These are phyloP conservation scores for Nemophila menziesii DNA, from an alignment of 257 asterid genomes.

Conservation along the genomic window DNA sequence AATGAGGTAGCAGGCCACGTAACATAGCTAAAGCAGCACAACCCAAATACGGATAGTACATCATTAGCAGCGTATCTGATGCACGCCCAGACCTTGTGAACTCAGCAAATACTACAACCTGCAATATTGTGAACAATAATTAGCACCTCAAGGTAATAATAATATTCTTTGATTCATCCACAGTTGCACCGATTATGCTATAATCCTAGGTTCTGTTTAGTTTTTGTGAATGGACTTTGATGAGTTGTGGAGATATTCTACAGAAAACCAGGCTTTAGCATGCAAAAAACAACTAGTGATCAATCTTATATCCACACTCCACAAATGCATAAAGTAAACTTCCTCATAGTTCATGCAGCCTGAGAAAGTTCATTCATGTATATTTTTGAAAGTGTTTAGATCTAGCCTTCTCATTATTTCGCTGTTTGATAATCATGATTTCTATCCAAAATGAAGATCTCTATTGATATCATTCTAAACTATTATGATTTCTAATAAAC, in stretches of 20 bases:
- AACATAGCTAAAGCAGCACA: constrained; percentile 45
- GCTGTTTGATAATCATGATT: not conserved
- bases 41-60: constrained; percentile 62
- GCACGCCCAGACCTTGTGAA: constrained; percentile 46
- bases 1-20: constrained; percentile 44
- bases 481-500: not conserved
- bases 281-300: too few species aligned
- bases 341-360: not conserved
- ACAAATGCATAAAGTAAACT: too few species aligned
- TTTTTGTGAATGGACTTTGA: too few species aligned
- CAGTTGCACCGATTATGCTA: not conserved
- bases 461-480: not conserved
- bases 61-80: constrained; percentile 41
- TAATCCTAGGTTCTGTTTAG: too few species aligned
- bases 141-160: constrained; percentile 6
- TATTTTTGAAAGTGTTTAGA: not conserved
- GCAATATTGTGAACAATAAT: constrained; percentile 14
- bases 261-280: too few species aligned
- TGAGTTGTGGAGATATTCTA: too few species aligned
- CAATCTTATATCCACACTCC: not conserved
- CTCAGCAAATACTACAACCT: constrained; percentile 63
- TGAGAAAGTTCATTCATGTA: too few species aligned
- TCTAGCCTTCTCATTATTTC: not conserved
- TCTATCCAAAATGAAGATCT: too few species aligned
- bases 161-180: not conserved